Base-by-base conservation (phyloP, 768 basidiomycete genomes). In the Rhizopogon vesiculosus region DNA sequence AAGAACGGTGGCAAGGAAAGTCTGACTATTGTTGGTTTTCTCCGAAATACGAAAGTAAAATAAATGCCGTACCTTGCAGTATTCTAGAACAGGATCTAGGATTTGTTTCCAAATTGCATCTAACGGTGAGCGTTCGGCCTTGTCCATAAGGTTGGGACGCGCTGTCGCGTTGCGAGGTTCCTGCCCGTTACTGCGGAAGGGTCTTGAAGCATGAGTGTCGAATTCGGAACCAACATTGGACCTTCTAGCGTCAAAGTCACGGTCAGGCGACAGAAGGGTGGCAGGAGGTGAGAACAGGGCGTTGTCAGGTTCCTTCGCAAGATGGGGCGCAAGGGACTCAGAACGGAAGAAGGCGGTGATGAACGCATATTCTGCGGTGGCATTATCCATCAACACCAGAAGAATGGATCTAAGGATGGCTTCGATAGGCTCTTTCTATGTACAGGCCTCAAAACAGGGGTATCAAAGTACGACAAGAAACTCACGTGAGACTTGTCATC, bases 381-480 rank as follows among this genome's bases (percentile, higher is more conserved):
- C 87, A 65, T 99, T 98, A 74, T 98, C 94, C 81, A 96, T 86
- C 57, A 98, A 82, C 51, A 97, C 95, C 51, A 98, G 76, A 46
- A 93, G 74, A 25, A 93, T 74, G 0, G 95, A 96, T 25, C 96
- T 85, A 59, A 93, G 78, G 22, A 98, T 75, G 0, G 87, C 87
- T 73, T 98, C 97, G 1, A 87, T 69, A 0, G 89, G 83, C 61
- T 89, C 87, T 83, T 83, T 91, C 95, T 89, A 69, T 48, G 40
- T 19, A 22, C 15, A 60, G 33, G 43, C 16, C 60, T 19, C 62
- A 54, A 50, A 66, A 55, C 60, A 45, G 42, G 52, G 42, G 15
- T 16, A 12, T 16, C 9, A 55, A 12, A 51, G 42, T 31, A 48
- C 22, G 19, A 16, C 8, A n/a, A n/a, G 5, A n/a, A 9, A 73